Base-by-base conservation (phyloP, 495 filamentous ascomycete species). In the Astrothelium subdiscretum region DNA sequence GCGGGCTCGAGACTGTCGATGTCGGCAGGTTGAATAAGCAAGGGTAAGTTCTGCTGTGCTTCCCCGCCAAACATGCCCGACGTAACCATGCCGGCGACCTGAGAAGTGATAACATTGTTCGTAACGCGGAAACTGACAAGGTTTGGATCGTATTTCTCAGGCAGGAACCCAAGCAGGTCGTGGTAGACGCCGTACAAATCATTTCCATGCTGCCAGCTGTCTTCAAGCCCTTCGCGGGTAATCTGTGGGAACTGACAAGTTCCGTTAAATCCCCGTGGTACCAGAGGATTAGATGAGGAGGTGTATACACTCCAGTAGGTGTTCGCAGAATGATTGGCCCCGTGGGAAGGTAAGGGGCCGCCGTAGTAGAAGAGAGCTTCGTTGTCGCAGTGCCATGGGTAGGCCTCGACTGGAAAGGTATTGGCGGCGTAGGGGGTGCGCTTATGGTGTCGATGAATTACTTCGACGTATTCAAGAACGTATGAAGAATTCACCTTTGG, bases 401-500 rank as follows among this genome's bases (percentile, higher is more conserved):
- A 81, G 6, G 79, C 69, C 67, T 88, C 86, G 13, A 79, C 72
- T 2, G 84, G 84, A 66, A 88, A 87, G 10, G 80, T 75, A 66
- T 87, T 89, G 48, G 76, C 76, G 12, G 80, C 78, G 66, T 89
- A 89, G 3, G 84, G 85, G 0, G 84, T 88, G 32, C 85, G 78
- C 70, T 87, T 87, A 66, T 88, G 85, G 66, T 89, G 86, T 62
- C 85, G 78, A 62, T 88, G 85, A 58, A 87, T 84, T 80, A 85
- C 70, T 73, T 88, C 85, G 12, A 87, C 84, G 63, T 87, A 87
- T 63, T 75, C 71, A 32, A 88, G 74, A 58, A 78, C 70, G 65
- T 81, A 87, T 35, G 73, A 75, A 2, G 62, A 58, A 13, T 68
- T 32, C 42, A 78, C 74, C 42, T 69, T 73, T 31, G 74, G 68